Evolutionary conservation across 2,329 filamentous ascomycete species (phyloP).

Genomic region (Biscogniauxia sp.): DNA sequence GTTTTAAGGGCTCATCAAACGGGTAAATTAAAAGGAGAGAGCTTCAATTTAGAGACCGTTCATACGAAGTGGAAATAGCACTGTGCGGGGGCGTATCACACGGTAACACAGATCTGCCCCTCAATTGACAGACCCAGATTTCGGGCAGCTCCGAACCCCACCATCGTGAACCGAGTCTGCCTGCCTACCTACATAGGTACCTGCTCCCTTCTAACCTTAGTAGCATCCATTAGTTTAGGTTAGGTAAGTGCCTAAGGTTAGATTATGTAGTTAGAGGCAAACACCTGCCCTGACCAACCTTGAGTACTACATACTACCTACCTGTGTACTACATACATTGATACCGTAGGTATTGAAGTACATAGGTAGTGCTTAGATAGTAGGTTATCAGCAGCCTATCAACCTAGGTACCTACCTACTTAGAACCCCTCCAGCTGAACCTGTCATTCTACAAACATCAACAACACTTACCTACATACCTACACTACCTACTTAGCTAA

Average conservation of each 20-base stretch:
- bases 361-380: too few species aligned
- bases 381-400: too few species aligned
- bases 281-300: constrained; percentile 1
- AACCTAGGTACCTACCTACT: too few species aligned
- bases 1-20: background rate
- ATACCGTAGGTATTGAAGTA: too few species aligned
- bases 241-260: background rate
- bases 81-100: background rate
- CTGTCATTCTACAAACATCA: too few species aligned
- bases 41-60: background rate
- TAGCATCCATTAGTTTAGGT: background rate
- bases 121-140: background rate
- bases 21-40: background rate
- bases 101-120: background rate
- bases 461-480: too few species aligned
- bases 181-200: background rate
- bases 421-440: too few species aligned
- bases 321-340: too few species aligned
- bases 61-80: constrained; percentile 6
- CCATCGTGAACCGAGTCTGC: background rate
- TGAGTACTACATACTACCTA: background rate
- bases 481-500: too few species aligned
- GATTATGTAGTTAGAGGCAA: background rate
- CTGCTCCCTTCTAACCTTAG: background rate
- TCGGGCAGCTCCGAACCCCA: background rate